Percentiles rank a stretch among this genome's conserved stretches.
Evolutionary conservation across 495 filamentous ascomycete genomes (phyloP).

Genomic region (Hypomontagnella monticulosa): DNA sequence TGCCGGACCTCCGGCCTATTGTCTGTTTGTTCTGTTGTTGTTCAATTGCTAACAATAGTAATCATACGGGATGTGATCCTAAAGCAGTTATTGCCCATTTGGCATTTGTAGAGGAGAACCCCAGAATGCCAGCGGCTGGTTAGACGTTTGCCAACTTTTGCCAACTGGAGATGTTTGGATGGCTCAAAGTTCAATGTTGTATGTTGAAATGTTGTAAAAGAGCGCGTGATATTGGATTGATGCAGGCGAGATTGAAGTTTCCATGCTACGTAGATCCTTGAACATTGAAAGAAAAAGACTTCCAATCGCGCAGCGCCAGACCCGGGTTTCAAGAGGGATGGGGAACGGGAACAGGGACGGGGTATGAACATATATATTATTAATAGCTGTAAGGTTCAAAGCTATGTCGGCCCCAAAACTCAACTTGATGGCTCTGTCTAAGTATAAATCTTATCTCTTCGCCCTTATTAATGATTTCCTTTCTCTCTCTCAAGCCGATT

Average conservation of each 20-base stretch:
- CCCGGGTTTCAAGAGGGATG: background rate
- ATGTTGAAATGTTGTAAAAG: slow-evolving; percentile 12
- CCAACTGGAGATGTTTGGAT: too few species aligned
- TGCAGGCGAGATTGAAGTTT: slow-evolving; percentile 35
- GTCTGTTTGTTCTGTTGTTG: slow-evolving; percentile 13
- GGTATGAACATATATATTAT: background rate
- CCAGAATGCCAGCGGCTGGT: slow-evolving; percentile 9
- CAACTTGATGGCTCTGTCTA: too few species aligned
- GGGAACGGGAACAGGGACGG: background rate
- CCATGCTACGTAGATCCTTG: slow-evolving; percentile 22
- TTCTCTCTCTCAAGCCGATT: too few species aligned
- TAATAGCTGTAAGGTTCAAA: background rate
- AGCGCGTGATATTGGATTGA: slow-evolving; percentile 19
- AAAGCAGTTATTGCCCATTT: slow-evolving; percentile 25
- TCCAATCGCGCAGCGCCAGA: background rate
- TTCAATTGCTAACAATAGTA: slow-evolving; percentile 16
- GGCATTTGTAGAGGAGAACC: background rate
- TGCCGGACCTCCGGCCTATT: slow-evolving; percentile 27
- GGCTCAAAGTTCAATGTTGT: background rate
- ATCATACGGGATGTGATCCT: slow-evolving; percentile 13
- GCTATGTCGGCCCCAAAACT: background rate
- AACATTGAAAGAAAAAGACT: background rate
- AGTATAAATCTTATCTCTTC: too few species aligned
- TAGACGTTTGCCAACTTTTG: too few species aligned
- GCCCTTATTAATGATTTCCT: too few species aligned